Evolutionary conservation across 306 rosid species (phyloP).

Genomic region (Glycine soja): DNA sequence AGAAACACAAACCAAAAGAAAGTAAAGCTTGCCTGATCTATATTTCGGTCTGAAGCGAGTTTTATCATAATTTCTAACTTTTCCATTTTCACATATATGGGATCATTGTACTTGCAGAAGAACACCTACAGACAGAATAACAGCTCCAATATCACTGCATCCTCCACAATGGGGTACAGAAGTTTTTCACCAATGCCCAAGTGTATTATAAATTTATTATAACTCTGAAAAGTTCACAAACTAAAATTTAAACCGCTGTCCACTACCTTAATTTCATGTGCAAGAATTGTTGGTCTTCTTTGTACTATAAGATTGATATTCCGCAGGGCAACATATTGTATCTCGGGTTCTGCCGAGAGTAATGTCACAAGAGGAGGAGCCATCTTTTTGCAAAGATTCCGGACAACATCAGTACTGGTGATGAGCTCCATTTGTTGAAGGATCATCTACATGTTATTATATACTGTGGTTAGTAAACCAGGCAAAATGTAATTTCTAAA

Average conservation of each 20-base stretch:
- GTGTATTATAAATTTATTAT: conserved; percentile 32
- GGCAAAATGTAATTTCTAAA: conserved; percentile 38
- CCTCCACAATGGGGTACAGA: conserved; percentile 22
- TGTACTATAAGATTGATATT: conserved; percentile 99
- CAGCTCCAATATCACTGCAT: conserved; percentile 31
- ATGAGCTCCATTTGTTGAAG: conserved; percentile 99
- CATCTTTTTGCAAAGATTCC: conserved; percentile 99
- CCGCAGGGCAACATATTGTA: conserved; percentile 97
- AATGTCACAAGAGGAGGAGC: conserved; percentile 99
- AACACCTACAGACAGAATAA: conserved; percentile 72
- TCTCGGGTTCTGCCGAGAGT: conserved; percentile 99
- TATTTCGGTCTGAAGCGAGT: conserved; percentile 95
- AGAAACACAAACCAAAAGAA: conserved; percentile 24
- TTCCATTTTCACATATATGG: conserved; percentile 98
- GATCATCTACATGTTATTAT: conserved; percentile 77
- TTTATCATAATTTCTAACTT: conserved; percentile 98
- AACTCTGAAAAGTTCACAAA: conserved; percentile 36
- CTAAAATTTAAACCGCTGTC: conserved; percentile 25
- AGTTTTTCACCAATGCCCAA: neutral
- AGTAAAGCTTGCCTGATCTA: conserved; percentile 80
- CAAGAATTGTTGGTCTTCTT: conserved; percentile 97
- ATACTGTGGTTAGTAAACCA: conserved; percentile 42
- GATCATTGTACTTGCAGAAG: conserved; percentile 99
- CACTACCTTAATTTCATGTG: conserved; percentile 97
- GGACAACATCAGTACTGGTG: conserved; percentile 92